phyloP scores from a whole-genome alignment of 2,329 filamentous ascomycete genomes.

The Chaetothyriales sp. region DNA sequence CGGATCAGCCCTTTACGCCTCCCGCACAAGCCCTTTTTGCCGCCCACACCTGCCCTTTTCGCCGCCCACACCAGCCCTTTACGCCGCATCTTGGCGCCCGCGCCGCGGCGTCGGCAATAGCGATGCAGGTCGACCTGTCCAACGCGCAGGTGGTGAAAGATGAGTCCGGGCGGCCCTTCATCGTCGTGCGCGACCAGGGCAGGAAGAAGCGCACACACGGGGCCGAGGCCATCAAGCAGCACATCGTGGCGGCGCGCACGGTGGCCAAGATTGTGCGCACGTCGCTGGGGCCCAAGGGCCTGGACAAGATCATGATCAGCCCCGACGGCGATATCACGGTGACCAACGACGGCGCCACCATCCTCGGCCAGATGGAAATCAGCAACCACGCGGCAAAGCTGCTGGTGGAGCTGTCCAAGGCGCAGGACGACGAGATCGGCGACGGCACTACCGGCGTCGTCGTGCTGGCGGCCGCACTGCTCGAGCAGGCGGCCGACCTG shows the following conservation, averaged over 20 bases:
- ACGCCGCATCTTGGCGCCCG: not conserved
- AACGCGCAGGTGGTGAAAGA: constrained; percentile 72
- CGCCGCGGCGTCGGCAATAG: constrained; percentile 3
- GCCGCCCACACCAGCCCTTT: not conserved
- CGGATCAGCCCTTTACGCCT: not conserved
- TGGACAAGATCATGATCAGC: constrained; percentile 98
- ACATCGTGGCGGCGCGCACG: constrained; percentile 91
- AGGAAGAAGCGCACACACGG: constrained; percentile 96
- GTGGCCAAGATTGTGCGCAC: constrained; percentile 96
- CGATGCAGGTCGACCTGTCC: constrained; percentile 18
- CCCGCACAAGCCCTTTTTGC: not conserved
- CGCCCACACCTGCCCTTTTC: not conserved
- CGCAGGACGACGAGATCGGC: constrained; percentile 96
- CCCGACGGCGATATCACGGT: constrained; percentile 98
- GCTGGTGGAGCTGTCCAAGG: constrained; percentile 92
- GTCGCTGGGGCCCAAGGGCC: constrained; percentile 82
- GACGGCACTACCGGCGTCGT: constrained; percentile 97
- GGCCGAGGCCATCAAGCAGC: constrained; percentile 93
- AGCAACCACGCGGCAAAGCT: constrained; percentile 97
- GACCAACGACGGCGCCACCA: constrained; percentile 97
- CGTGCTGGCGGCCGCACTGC: constrained; percentile 80
- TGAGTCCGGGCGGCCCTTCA: constrained; percentile 93
- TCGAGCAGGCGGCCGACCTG: constrained; percentile 92
- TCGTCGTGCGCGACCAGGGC: constrained; percentile 94
- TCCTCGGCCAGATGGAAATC: constrained; percentile 94